A percentile compares a stretch with the other conserved stretches of the same genome.
phyloP scores from a whole-genome alignment of 1,284 basidiomycete genomes.

The Ustilago sp. region DNA sequence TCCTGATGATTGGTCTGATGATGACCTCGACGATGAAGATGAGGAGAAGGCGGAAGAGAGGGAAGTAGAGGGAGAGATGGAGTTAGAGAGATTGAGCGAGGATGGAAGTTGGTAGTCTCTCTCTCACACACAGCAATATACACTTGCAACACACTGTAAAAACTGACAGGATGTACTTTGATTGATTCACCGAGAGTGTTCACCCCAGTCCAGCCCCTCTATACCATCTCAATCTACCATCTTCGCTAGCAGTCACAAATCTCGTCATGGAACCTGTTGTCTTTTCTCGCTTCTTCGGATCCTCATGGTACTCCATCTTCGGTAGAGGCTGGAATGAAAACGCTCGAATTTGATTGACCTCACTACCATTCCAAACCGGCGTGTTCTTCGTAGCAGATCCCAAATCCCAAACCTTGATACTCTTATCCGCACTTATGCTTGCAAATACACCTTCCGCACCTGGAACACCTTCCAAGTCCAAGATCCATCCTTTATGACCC shows the following conservation, averaged over 20 bases:
- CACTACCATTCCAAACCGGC: slow-evolving; percentile 42
- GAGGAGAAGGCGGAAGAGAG: slow-evolving; percentile 3
- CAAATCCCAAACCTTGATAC: slow-evolving; percentile 53
- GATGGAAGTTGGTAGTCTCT: slow-evolving; percentile 26
- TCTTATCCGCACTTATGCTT: slow-evolving; percentile 35
- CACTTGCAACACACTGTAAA: not conserved
- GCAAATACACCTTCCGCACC: slow-evolving; percentile 23
- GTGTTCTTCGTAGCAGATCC: slow-evolving; percentile 20
- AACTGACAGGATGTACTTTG: not conserved
- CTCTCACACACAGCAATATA: not conserved
- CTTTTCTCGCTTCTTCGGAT: not conserved
- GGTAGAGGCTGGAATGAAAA: slow-evolving; percentile 30
- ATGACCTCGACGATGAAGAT: slow-evolving; percentile 13
- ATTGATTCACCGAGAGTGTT: not conserved
- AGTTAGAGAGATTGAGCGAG: slow-evolving; percentile 16
- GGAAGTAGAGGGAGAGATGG: not conserved
- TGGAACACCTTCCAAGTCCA: not conserved
- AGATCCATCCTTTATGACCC: slow-evolving; percentile 44
- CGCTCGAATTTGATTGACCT: slow-evolving; percentile 12
- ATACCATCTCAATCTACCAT: slow-evolving; percentile 42
- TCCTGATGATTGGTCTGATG: slow-evolving; percentile 46
- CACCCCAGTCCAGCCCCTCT: slow-evolving; percentile 45
- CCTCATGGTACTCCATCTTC: no score
- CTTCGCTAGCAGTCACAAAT: slow-evolving; percentile 47
- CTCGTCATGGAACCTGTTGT: slow-evolving; percentile 17